phyloP scores from a whole-genome alignment of 1,284 basidiomycete species.

The Pseudozyma hubeiensis region DNA sequence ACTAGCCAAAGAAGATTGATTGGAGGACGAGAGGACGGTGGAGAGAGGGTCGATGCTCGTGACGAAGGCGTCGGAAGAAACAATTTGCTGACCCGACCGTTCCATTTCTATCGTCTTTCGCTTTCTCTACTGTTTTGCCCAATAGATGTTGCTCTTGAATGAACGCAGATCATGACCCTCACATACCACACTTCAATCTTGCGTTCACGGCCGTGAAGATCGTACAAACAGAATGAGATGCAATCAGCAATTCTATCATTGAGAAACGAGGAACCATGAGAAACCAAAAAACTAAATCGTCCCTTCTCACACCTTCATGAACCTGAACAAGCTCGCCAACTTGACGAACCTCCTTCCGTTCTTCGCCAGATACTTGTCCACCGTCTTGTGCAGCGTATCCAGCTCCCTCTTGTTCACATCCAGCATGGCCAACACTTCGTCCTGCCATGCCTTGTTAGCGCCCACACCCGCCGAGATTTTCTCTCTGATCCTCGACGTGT shows the following conservation, averaged over 20 bases:
- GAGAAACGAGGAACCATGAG: neutral
- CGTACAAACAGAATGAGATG: too few species aligned
- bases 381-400: slow-evolving; percentile 34
- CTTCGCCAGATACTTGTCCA: slow-evolving; percentile 58
- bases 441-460: slow-evolving; percentile 31
- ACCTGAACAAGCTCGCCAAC: slow-evolving; percentile 59
- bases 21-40: neutral
- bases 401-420: slow-evolving; percentile 40
- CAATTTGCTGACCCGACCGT: too few species aligned
- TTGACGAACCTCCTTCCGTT: slow-evolving; percentile 64
- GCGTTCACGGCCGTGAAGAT: too few species aligned
- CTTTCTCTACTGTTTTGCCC: too few species aligned
- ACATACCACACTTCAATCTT: too few species aligned
- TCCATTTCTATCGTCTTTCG: too few species aligned
- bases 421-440: slow-evolving; percentile 39
- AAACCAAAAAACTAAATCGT: too few species aligned
- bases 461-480: slow-evolving; percentile 4
- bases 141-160: too few species aligned
- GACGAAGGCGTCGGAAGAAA: too few species aligned
- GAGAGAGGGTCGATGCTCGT: too few species aligned
- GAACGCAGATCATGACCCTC: too few species aligned
- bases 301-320: slow-evolving; percentile 53
- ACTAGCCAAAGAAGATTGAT: neutral
- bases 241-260: neutral
- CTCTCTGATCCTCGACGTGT: slow-evolving; percentile 33